Evolutionary conservation across 169 alveolate genomes (phyloP).

Genomic region (Eimeria praecox): DNA sequence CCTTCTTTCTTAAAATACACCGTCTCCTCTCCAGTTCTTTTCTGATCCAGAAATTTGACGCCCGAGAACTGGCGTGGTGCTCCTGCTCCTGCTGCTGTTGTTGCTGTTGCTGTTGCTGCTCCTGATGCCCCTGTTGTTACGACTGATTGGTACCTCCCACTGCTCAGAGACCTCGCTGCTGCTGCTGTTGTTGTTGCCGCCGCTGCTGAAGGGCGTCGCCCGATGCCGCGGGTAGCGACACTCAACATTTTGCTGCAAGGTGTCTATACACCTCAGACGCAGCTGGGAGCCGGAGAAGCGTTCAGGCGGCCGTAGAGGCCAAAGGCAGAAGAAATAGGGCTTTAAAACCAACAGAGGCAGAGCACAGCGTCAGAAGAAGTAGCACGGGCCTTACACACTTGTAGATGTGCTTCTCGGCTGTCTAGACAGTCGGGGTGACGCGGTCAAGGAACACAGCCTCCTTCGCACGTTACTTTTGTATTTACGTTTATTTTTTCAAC

Average conservation of each 20-base stretch:
- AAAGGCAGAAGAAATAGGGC: background rate
- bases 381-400: background rate
- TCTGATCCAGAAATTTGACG: slow-evolving; percentile 86
- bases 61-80: slow-evolving; percentile 76
- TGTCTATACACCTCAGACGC: background rate
- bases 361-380: background rate
- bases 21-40: slow-evolving; percentile 85
- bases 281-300: too few species aligned
- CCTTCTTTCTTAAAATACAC: slow-evolving; percentile 88
- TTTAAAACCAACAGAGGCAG: background rate
- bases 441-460: background rate
- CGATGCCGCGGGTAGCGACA: slow-evolving; percentile 32
- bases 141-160: background rate
- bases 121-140: background rate
- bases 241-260: background rate
- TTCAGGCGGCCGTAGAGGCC: background rate
- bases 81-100: background rate
- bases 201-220: slow-evolving; percentile 16
- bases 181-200: slow-evolving; percentile 16
- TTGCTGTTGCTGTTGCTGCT: background rate
- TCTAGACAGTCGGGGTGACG: background rate
- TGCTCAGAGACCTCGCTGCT: slow-evolving; percentile 7
- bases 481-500: background rate
- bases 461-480: background rate
- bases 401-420: background rate